These are phyloP conservation scores for Coccomyxa subellipsoidea DNA, from an alignment of 163 green algal species.

Conservation along the genomic window DNA sequence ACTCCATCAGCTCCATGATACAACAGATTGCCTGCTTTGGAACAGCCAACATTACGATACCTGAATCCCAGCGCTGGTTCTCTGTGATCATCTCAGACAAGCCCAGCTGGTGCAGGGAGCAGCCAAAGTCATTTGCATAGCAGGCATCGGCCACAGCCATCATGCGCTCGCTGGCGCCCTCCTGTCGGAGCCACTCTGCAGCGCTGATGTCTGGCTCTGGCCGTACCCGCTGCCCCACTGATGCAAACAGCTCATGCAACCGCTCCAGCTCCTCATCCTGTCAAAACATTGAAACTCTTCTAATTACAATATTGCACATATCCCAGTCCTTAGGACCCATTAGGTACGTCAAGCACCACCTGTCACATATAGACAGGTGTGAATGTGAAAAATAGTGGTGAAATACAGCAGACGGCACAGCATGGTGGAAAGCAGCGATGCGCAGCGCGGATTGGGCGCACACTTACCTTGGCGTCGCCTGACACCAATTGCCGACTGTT, in stretches of 20 bases:
- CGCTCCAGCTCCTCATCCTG: conserved; percentile 42
- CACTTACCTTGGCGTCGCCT: conserved; percentile 39
- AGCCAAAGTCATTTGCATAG: conserved; percentile 88
- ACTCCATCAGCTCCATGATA: no score
- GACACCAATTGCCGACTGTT: conserved; percentile 40
- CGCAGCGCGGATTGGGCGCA: not conserved
- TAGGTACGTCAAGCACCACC: no score
- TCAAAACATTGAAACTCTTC: no score
- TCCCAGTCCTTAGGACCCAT: not conserved
- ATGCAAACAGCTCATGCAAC: conserved; percentile 71
- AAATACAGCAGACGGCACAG: no score
- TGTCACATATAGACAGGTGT: no score
- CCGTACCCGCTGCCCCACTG: conserved; percentile 37
- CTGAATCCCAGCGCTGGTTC: conserved; percentile 65
- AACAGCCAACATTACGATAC: no score
- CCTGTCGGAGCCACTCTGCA: conserved; percentile 46
- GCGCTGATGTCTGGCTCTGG: conserved; percentile 50
- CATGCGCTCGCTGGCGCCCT: conserved; percentile 42
- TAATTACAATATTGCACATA: not conserved
- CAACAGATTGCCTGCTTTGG: no score
- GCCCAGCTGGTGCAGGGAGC: conserved; percentile 66
- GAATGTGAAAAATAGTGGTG: no score
- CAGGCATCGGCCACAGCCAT: conserved; percentile 64
- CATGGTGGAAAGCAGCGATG: not conserved
- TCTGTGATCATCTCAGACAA: conserved; percentile 76